phyloP scores from a whole-genome alignment of 257 asterid species.

The Nicotiana otophora region DNA sequence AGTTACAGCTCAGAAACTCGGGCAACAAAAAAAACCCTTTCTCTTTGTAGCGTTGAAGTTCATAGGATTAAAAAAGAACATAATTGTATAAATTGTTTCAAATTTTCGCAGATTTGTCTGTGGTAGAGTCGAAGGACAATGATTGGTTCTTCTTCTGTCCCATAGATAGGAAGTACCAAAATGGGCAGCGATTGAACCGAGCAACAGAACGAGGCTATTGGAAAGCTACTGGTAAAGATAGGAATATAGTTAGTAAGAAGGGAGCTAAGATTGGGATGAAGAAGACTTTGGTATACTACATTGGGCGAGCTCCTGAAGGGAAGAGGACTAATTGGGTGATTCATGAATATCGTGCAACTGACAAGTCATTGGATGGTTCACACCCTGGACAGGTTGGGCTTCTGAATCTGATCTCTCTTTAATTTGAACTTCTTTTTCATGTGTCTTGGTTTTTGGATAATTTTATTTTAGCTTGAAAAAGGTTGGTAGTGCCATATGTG shows the following conservation, averaged over 20 bases:
- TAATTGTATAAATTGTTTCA: not conserved
- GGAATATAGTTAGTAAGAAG: conserved; percentile 54
- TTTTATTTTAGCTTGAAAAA: not conserved
- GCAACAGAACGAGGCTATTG: conserved; percentile 82
- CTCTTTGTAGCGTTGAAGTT: not conserved
- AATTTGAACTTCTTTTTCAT: not conserved
- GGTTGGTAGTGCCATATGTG: not conserved
- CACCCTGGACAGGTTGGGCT: conserved; percentile 62
- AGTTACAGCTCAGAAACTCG: not conserved
- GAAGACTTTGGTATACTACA: conserved; percentile 75
- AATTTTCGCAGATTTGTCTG: conserved; percentile 52
- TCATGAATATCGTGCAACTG: conserved; percentile 86
- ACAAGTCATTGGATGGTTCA: conserved; percentile 77
- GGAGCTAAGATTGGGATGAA: conserved; percentile 66
- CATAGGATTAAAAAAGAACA: not conserved
- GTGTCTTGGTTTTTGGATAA: not conserved
- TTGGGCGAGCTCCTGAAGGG: conserved; percentile 88
- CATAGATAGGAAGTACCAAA: conserved; percentile 67
- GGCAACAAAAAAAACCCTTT: not conserved
- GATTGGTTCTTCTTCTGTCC: conserved; percentile 86
- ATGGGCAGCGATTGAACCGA: conserved; percentile 71
- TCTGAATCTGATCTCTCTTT: not conserved
- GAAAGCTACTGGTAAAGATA: conserved; percentile 91
- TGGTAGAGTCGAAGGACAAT: conserved; percentile 66
- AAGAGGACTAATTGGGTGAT: conserved; percentile 76